Evolutionary conservation across 2,329 filamentous ascomycete species (phyloP), one percentile per base, ranked within the genome.

Genomic region (Colletotrichum sp.): DNA sequence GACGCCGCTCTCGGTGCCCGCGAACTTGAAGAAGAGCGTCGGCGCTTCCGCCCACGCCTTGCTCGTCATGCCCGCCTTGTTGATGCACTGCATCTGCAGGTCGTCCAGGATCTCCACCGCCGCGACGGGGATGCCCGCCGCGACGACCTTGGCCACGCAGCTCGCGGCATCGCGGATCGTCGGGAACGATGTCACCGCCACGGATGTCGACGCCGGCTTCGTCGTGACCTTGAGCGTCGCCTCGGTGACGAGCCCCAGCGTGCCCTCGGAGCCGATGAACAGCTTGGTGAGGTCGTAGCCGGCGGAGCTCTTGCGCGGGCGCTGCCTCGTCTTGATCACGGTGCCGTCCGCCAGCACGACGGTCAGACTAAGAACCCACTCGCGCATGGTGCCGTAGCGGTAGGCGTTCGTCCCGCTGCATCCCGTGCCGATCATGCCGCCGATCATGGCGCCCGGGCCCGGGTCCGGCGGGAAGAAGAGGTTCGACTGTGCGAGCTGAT

Each of bases 21-120:
- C 89, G 80, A 96, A 96, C 85, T 96, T 96, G 91, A 96, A 95
- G 86, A 96, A 96, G 8, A 96, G 88, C 0, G 95, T 96, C 1
- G 95, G 94, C 3, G 89, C 90, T 84, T 95, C 94, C 69, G 89
- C 88, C 95, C 95, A 96, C 10, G 85, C 85, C 76, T 92, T 91
- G 44, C 89, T 87, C 2, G 94, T 96, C 82, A 88, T 89, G 30
- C 93, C 93, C 1, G 92, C 91, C 32, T 90, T 87, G 85, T 93
- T 93, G 85, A 93, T 92, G 82, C 89, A 90, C 80, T 86, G 88
- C 91, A 98, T 98, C 87, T 98, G 96, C 73, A 96, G 94, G 82
- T 98, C 96, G 85, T 98, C 96, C 32, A 98, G 88, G 74, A 98
- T 94, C 86, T 98, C 96, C 59, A 98, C 92, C n/a, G 96, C 96